Evolutionary conservation across 225 moss, liverwort and hornwort genomes (phyloP), one percentile per base, ranked within the genome.

Genomic region (Rhytidiadelphus loreus): DNA sequence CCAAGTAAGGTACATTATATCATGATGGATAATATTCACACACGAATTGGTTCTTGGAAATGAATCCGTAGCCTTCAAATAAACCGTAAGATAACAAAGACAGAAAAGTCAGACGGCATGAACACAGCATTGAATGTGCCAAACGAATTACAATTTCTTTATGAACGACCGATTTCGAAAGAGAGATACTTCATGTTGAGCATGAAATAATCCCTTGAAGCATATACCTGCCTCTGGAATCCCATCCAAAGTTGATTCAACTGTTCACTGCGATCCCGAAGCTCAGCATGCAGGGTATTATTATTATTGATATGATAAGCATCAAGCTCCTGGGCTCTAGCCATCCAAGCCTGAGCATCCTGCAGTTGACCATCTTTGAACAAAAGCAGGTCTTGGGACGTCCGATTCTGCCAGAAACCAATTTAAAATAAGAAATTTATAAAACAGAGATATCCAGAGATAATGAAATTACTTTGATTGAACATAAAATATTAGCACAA

Each of bases 301-400:
- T 96, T 96, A 52, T 95, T 93, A 92, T 95, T 96, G 46, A 93
- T 83, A 91, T 96, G 95, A 86, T 96, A 98, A 68, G 95, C 93
- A 89, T 98, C 96, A 90, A 98, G 93, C 89, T 98, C 98, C 87
- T 97, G 96, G 72, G 97, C 96, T 90, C 96, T 94, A 83, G 95
- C 95, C 93, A 98, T 95, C 98, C 98, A 97, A 86, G 94, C 96
- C 89, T 97, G 98, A 52, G 96, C 97, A 68, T 97, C 98, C 85
- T 97, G 93, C 63, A 98, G 88, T 92, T 98, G 98, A 53, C 94
- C 92, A 92, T 98, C 97, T 91, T 98, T 97, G 74, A 93, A 95
- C 75, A 93, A 77, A 81, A 96, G 81, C 76, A 96, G 73, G 30
- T 97, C 97, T 86, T 98, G 97, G 16, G 95, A 89, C 63, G 91